Percentiles rank a stretch among this genome's conserved stretches.
Evolutionary conservation across 2,329 filamentous ascomycete genomes (phyloP).

Genomic region (Colletotrichum higginsianum): DNA sequence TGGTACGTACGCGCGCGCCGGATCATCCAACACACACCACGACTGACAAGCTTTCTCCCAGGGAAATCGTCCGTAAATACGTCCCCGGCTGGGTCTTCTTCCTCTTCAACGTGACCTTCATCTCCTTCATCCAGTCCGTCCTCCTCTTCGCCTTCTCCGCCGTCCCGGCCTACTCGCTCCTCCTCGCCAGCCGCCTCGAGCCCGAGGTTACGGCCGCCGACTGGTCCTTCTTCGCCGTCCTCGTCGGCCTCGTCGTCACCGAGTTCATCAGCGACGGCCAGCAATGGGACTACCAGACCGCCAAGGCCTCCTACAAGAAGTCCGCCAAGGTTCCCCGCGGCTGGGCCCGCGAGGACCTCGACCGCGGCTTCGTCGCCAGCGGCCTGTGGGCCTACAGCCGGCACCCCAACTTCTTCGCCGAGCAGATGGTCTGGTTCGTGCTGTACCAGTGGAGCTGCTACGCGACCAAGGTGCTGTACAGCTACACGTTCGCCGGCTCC

Average conservation of each 20-base stretch:
- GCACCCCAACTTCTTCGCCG: slow-evolving; percentile 95
- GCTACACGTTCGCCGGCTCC: slow-evolving; percentile 83
- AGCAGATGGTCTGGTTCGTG: slow-evolving; percentile 90
- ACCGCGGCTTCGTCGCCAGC: slow-evolving; percentile 88
- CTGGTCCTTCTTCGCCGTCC: slow-evolving; percentile 61
- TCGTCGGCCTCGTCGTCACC: slow-evolving; percentile 68
- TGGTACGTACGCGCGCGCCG: slow-evolving; percentile 66
- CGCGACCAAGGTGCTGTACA: slow-evolving; percentile 78
- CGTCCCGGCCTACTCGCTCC: slow-evolving; percentile 84
- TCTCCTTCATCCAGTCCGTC: slow-evolving; percentile 85
- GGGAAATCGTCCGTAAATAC: slow-evolving; percentile 79
- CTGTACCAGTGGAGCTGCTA: slow-evolving; percentile 92
- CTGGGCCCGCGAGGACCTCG: slow-evolving; percentile 81
- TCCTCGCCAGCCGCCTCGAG: slow-evolving; percentile 79
- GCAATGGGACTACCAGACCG: slow-evolving; percentile 90
- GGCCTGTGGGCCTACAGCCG: slow-evolving; percentile 91
- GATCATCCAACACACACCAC: slow-evolving; percentile 9
- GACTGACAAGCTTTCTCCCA: slow-evolving; percentile 51
- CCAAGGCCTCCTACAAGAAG: slow-evolving; percentile 82
- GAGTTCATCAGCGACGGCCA: slow-evolving; percentile 93
- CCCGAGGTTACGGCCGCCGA: slow-evolving; percentile 62
- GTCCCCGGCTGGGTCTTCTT: slow-evolving; percentile 80
- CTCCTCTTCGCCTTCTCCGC: slow-evolving; percentile 84
- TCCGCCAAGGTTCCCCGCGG: slow-evolving; percentile 78
- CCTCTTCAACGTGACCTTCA: slow-evolving; percentile 91